Percentiles rank a stretch among this genome's conserved stretches.
phyloP scores from a whole-genome alignment of 2,329 filamentous ascomycete genomes.

The Apiospora koreana region DNA sequence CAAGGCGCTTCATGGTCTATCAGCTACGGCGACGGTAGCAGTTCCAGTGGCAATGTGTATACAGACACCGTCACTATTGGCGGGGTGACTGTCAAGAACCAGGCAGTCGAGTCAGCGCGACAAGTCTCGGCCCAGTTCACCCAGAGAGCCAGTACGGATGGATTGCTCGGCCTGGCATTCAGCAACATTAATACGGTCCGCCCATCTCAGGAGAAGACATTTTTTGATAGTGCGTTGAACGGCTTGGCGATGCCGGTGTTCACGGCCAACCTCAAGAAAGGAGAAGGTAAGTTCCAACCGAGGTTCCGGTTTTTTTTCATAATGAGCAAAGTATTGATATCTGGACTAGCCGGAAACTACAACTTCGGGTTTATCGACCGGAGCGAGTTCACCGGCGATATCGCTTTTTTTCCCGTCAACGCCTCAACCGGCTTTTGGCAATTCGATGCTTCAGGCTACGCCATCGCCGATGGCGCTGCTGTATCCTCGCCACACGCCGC shows the following conservation, averaged over 20 bases:
- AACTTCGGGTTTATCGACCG: constrained; percentile 74
- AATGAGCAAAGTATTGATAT: constrained; percentile 62
- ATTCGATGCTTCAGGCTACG: constrained; percentile 58
- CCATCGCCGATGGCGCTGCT: constrained; percentile 57
- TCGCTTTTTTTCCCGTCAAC: constrained; percentile 63
- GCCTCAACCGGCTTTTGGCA: constrained; percentile 69
- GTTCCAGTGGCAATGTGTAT: constrained; percentile 64
- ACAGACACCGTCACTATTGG: constrained; percentile 64
- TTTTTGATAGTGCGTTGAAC: constrained; percentile 68
- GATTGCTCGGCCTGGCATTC: constrained; percentile 68
- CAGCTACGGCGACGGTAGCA: constrained; percentile 68
- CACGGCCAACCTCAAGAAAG: constrained; percentile 25
- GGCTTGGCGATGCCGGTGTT: constrained; percentile 44
- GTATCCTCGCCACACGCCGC: constrained; percentile 58
- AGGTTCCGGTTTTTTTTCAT: constrained; percentile 61
- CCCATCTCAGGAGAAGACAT: constrained; percentile 57
- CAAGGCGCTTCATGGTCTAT: constrained; percentile 62
- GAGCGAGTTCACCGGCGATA: constrained; percentile 54
- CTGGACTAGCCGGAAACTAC: constrained; percentile 54
- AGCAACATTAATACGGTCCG: constrained; percentile 64
- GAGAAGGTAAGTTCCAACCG: constrained; percentile 18
- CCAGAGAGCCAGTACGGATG: constrained; percentile 56
- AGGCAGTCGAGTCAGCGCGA: constrained; percentile 67
- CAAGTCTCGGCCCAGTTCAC: constrained; percentile 59
- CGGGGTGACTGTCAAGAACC: constrained; percentile 59